Evolutionary conservation across 1,139 yeast genomes (phyloP), one percentile per base, ranked within the genome.

Genomic region (Diutina neorugosa): DNA sequence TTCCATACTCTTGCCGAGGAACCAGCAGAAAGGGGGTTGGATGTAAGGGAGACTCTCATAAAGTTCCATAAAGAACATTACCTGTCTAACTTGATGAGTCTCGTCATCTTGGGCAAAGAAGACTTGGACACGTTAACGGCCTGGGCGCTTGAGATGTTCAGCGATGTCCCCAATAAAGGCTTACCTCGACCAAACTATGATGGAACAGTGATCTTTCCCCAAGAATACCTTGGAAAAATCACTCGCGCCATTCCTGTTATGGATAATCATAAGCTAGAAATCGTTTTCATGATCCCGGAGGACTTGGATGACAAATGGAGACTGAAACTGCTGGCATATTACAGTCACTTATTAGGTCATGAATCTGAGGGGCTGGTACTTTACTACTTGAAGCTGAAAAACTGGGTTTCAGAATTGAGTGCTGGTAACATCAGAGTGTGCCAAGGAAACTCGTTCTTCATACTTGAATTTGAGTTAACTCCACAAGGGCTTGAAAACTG

Each of bases 341-440:
- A 73, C 59, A 80, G 93, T 25, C 97, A 91, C 65, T 72, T 93
- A 55, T 69, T 93, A 54, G 98, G 98, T 40, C 98, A 93, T 65
- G 98, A 93, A 69, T 88, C 89, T 53, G 75, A 82, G 53, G 98
- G 98, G 1, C 88, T 96, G 1, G 67, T 93, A 18, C 73, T 88
- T 43, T 77, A 82, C 54, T 77, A 74, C 58, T 76, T 91, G 58
- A 91, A 90, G 67, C 68, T 71, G 47, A 71, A 77, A 57, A 87
- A 93, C 11, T 88, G 93, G 89, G 96, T 90, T 5, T 85, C 80
- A 57, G 84, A 80, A 16, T 74, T 93, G 53, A 80, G 89, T 40
- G 82, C 93, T 37, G 96, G 96, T 9, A 37, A 37, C 21, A 20
- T 49, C 41, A 77, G 81, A 47, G 78, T 89, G 12, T 84, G 91